A percentile compares a stretch with the other conserved stretches of the same genome.
Evolutionary conservation across 2,329 filamentous ascomycete genomes (phyloP).

Genomic region (Ascochyta fabae): DNA sequence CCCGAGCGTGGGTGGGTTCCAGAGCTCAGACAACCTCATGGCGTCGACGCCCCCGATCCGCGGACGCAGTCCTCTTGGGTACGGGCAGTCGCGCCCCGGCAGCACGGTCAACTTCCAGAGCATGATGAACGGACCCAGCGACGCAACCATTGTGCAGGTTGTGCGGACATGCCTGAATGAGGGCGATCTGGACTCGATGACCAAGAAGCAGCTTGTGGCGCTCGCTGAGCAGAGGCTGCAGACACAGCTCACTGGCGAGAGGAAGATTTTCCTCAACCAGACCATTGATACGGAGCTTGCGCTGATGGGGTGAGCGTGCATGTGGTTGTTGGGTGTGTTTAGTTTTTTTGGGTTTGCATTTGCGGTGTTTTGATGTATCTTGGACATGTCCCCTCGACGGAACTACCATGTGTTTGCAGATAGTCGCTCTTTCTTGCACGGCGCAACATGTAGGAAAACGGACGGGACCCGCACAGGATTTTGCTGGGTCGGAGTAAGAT

Average conservation of each 20-base stretch:
- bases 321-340: conserved; percentile 10
- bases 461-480: conserved; percentile 3
- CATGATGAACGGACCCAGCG: conserved; percentile 70
- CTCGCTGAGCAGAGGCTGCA: conserved; percentile 93
- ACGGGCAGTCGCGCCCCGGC: conserved; percentile 56
- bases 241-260: conserved; percentile 84
- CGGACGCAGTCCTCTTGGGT: conserved; percentile 59
- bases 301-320: conserved; percentile 72
- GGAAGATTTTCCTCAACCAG: conserved; percentile 85
- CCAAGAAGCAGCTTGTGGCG: conserved; percentile 89
- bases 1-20: conserved; percentile 52
- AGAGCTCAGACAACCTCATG: conserved; percentile 51
- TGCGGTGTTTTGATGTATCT: conserved; percentile 23
- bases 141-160: conserved; percentile 80
- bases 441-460: conserved; percentile 14
- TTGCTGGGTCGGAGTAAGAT: conserved; percentile 8
- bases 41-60: conserved; percentile 45
- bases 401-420: conserved; percentile 5
- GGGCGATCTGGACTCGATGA: conserved; percentile 94
- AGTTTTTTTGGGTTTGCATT: conserved; percentile 24
- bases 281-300: conserved; percentile 94
- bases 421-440: conserved; percentile 12
- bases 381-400: conserved; percentile 9
- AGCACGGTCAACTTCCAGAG: conserved; percentile 67
- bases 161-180: conserved; percentile 83